Evolutionary conservation across 768 basidiomycete genomes (phyloP).

Genomic region (Lepiota venenata): DNA sequence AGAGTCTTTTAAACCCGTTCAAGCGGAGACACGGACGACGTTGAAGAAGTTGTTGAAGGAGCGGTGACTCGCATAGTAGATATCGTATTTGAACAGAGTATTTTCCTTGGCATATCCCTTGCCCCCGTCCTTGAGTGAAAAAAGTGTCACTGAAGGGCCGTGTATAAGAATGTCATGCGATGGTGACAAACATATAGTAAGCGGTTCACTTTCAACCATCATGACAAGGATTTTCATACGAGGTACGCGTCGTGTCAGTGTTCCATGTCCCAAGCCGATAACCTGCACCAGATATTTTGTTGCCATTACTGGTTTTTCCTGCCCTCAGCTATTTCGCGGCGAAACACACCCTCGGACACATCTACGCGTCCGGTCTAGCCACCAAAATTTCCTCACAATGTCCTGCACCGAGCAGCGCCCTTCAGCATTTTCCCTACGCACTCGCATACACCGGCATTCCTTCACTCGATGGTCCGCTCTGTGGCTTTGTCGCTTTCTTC

Average conservation of each 20-base stretch:
- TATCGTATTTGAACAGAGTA: too few species aligned
- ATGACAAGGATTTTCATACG: constrained; percentile 11
- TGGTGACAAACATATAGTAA: too few species aligned
- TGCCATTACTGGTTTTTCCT: constrained; percentile 38
- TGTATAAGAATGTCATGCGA: too few species aligned
- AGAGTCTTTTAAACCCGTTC: constrained; percentile 33
- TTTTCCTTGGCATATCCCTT: too few species aligned
- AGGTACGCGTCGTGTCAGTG: constrained; percentile 1
- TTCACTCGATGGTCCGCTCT: constrained; percentile 36
- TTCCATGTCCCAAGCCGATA: not conserved
- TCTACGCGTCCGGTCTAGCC: constrained; percentile 25
- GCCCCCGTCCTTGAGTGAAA: too few species aligned
- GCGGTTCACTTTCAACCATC: not conserved
- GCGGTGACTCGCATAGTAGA: constrained; percentile 5
- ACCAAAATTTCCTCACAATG: constrained; percentile 32
- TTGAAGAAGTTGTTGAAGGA: constrained; percentile 43
- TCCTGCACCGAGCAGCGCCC: constrained; percentile 13
- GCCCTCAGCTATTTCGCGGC: constrained; percentile 30
- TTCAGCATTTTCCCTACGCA: constrained; percentile 23
- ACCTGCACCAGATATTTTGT: constrained; percentile 14
- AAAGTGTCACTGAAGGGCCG: too few species aligned
- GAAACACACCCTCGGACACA: constrained; percentile 32
- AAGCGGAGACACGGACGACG: constrained; percentile 31
- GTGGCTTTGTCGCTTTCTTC: constrained; percentile 45
- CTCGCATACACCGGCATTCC: constrained; percentile 36